Conservation (phyloP, 345 rosid genomes). For the Microcos paniculata region DNA sequence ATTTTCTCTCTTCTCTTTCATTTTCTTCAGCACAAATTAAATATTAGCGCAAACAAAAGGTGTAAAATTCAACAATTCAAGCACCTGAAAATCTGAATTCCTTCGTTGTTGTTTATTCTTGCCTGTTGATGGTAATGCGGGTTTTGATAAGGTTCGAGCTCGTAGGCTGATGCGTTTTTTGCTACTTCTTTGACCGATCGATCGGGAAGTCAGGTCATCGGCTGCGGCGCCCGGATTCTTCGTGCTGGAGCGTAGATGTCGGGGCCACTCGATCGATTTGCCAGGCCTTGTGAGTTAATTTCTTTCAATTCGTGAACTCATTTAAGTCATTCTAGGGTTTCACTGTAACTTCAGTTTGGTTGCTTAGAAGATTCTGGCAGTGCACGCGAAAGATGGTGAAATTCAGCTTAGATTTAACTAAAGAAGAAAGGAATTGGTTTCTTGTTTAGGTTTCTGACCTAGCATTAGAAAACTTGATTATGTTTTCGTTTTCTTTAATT, state of each 20-base stretch:
- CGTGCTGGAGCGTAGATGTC: constrained; percentile 54
- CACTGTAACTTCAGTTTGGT: constrained; percentile 24
- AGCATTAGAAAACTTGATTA: background rate
- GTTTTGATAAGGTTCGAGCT: constrained; percentile 16
- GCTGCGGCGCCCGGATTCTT: constrained; percentile 7
- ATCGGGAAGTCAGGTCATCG: background rate
- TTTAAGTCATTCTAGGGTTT: constrained; percentile 32
- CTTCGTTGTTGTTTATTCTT: background rate
- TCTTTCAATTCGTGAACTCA: background rate
- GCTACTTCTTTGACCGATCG: constrained; percentile 25
- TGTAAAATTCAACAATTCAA: constrained; percentile 19
- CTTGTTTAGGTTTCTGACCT: background rate
- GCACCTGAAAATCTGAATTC: constrained; percentile 13
- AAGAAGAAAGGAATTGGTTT: background rate
- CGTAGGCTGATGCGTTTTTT: constrained; percentile 26
- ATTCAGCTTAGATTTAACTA: constrained; percentile 6
- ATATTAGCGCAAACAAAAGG: background rate
- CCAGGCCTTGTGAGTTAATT: constrained; percentile 81
- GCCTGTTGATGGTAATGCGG: constrained; percentile 19
- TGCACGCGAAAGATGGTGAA: background rate
- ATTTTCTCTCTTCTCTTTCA: background rate
- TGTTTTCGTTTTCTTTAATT: background rate
- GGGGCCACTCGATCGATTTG: constrained; percentile 93
- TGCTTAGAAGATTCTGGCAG: background rate
- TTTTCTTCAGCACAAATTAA: background rate